These are phyloP conservation scores for Amborella trichopoda DNA, from an alignment of 164 flowering plant genomes.

Conservation along the genomic window DNA sequence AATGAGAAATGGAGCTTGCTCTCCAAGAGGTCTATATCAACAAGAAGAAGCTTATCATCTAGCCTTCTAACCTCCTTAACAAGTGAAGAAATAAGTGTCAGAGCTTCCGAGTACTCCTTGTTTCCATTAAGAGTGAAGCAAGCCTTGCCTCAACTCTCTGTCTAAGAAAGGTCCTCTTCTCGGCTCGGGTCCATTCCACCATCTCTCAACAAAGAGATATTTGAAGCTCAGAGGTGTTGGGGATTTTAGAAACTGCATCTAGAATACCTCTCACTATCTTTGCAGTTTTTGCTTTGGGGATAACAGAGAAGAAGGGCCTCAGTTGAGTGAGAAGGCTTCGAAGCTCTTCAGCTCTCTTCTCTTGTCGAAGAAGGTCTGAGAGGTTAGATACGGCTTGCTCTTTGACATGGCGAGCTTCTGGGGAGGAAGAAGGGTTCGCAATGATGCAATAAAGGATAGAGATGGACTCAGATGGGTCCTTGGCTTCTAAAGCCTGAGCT, in stretches of 20 bases:
- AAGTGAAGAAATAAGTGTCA: slow-evolving; percentile 36
- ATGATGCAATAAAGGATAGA: slow-evolving; percentile 37
- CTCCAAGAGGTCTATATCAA: slow-evolving; percentile 57
- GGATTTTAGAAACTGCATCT: slow-evolving; percentile 57
- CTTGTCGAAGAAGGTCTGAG: slow-evolving; percentile 49
- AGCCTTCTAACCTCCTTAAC: slow-evolving; percentile 55
- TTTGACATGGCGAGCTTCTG: slow-evolving; percentile 46
- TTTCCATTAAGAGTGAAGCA: slow-evolving; percentile 54
- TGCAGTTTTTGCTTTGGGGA: slow-evolving; percentile 64
- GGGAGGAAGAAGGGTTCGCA: slow-evolving; percentile 44
- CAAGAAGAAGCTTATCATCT: slow-evolving; percentile 67
- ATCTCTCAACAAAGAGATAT: slow-evolving; percentile 54
- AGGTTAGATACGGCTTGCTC: slow-evolving; percentile 58
- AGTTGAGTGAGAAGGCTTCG: slow-evolving; percentile 47
- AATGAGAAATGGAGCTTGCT: slow-evolving; percentile 58
- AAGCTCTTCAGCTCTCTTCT: slow-evolving; percentile 53
- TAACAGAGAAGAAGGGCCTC: slow-evolving; percentile 55
- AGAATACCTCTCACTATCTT: slow-evolving; percentile 56
- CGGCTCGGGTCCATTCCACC: slow-evolving; percentile 63
- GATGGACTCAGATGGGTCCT: slow-evolving; percentile 35
- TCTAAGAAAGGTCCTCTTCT: slow-evolving; percentile 52
- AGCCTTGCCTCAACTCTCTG: slow-evolving; percentile 62
- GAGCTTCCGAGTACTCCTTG: slow-evolving; percentile 47
- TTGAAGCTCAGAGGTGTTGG: slow-evolving; percentile 54
- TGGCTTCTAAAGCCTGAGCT: slow-evolving; percentile 48